Base-by-base conservation (phyloP, 208 protist genomes). In the Tritrichomonas foetus region DNA sequence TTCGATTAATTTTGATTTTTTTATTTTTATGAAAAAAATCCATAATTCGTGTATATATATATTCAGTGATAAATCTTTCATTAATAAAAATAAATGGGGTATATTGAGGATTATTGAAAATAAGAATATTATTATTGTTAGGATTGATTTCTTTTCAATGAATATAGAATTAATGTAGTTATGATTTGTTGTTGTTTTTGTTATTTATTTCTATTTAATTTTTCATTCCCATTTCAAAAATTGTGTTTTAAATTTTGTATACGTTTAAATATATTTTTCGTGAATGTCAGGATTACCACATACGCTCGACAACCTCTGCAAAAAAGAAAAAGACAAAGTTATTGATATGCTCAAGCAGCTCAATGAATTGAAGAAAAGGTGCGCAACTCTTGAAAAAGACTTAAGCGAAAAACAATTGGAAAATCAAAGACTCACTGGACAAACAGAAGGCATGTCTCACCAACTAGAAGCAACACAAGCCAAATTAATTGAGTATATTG, bases 221-320 rank as follows among this genome's bases (percentile, higher is more conserved):
- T 64, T 11, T 27, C 14, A 27, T 22, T 64, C 14, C 11, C 11
- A 22, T 27, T 11, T 27, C 22, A 64, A 64, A 64, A 22, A 64
- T 27, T 27, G 57, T 11, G 14, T 27, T 11, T 64, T 64, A 64
- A 64, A 64, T 22, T 27, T 36, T 72, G 64, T 36, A 72, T 3
- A 72, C 3, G 27, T 30, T 36, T 36, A 72, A 30, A 27, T 36
- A 72, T 16, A 72, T 8, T 11, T 22, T 27, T 11, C 57, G 22
- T 27, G 22, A 72, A 36, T 39, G 69, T 78, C 53, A 22, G 53
- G 53, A 3, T 25, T 82, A 8, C 78, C 78, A 27, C 78, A 89
- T 30, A 89, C 78, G 39, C 47, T 89, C 33, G 78, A 89, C 36
- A 89, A 89, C 39, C 27, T 89, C 1, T 89, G 78, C 47, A 89